These are phyloP conservation scores for Penicillium olsonii DNA, from an alignment of 2,329 filamentous ascomycete genomes.

Conservation along the genomic window DNA sequence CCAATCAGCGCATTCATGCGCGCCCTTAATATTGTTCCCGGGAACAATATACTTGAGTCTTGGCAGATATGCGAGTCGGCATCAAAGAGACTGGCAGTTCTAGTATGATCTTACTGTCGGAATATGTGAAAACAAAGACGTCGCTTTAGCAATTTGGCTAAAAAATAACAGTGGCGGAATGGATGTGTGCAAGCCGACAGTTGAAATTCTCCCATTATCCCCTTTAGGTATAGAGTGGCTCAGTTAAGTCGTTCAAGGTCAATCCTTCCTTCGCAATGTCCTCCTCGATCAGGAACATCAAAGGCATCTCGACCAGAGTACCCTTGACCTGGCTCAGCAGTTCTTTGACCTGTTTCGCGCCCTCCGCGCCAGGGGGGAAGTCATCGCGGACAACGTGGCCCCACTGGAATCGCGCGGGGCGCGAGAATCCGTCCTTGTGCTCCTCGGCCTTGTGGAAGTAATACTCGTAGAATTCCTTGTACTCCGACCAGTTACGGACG, in stretches of 20 bases:
- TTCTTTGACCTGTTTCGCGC: slow-evolving; percentile 72
- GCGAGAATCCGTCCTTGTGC: slow-evolving; percentile 44
- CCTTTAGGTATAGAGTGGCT: slow-evolving; percentile 67
- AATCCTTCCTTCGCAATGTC: slow-evolving; percentile 85
- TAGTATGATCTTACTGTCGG: not conserved
- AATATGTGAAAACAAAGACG: not conserved
- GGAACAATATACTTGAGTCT: slow-evolving; percentile 3
- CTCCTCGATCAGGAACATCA: slow-evolving; percentile 80
- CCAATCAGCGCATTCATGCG: slow-evolving; percentile 1
- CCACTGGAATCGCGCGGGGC: slow-evolving; percentile 67
- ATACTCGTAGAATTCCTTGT: slow-evolving; percentile 64
- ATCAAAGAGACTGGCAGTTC: not conserved
- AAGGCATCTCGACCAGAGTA: slow-evolving; percentile 83
- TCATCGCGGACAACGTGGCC: slow-evolving; percentile 84
- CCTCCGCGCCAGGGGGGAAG: slow-evolving; percentile 62
- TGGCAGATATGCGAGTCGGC: not conserved
- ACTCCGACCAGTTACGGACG: slow-evolving; percentile 61
- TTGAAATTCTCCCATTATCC: not conserved
- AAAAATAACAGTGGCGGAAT: not conserved
- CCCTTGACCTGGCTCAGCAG: slow-evolving; percentile 67
- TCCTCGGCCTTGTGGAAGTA: slow-evolving; percentile 55
- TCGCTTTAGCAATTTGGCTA: slow-evolving; percentile 6
- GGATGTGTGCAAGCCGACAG: slow-evolving; percentile 1
- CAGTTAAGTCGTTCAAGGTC: slow-evolving; percentile 69
- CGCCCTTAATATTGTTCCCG: slow-evolving; percentile 7